Evolutionary conservation across 2,329 filamentous ascomycete genomes (phyloP).

Genomic region (Pestalotiopsis fici): DNA sequence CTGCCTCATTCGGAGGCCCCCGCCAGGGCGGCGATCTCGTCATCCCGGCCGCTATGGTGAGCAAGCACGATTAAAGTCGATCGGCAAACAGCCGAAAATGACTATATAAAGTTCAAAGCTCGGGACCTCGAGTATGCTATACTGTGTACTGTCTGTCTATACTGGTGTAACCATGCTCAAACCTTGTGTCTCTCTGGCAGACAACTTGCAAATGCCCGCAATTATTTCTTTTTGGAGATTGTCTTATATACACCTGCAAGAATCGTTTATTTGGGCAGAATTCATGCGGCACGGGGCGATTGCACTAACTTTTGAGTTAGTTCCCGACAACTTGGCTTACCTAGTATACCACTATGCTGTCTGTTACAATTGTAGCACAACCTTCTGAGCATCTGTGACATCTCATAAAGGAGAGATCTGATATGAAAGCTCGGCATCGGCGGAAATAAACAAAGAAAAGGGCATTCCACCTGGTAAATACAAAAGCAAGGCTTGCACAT

Average conservation of each 20-base stretch:
- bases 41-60: neutral
- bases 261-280: too few species aligned
- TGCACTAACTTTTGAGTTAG: neutral
- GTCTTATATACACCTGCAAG: too few species aligned
- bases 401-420: neutral
- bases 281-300: neutral
- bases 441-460: neutral
- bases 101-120: neutral
- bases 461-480: neutral
- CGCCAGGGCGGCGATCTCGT: neutral
- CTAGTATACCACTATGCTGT: neutral
- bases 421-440: neutral
- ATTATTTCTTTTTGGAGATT: too few species aligned
- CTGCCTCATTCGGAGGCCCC: slow-evolving; percentile 4
- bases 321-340: neutral
- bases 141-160: neutral
- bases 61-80: neutral
- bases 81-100: neutral
- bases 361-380: neutral
- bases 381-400: too few species aligned
- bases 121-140: neutral
- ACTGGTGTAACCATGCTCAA: neutral
- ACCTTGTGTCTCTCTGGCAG: neutral
- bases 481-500: neutral
- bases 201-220: neutral